Base-by-base conservation (phyloP, 495 filamentous ascomycete genomes). In the Aspergillus ellipticus region DNA sequence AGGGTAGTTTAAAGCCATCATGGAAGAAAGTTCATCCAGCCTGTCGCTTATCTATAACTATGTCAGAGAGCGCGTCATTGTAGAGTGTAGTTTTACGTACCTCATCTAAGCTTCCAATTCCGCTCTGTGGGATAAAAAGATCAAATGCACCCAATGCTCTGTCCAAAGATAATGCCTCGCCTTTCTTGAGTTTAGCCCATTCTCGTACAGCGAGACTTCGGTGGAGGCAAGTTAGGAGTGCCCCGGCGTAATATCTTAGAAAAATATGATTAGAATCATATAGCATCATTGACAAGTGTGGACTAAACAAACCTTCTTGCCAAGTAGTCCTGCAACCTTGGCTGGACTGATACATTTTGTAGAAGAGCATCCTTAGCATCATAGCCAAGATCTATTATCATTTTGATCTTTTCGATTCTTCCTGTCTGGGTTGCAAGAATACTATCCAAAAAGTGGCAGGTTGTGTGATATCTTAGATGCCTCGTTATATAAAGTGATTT, bases 281-380 rank as follows among this genome's bases (percentile, higher is more conserved):
- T 15, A 33, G 28, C 15, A 42, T 31, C 17, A 53, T 50, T 45
- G 17, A 9, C 35, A 24, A 42, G 9, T 37, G 53, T 29, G 52
- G 66, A 48, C 57, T 50, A 69, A 31, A 58, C 67, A 35, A 49
- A 96, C 85, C 89, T 87, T 74, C 91, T 80, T 15, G 94, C 90
- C 59, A 98, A 71, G 49, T 86, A 79, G 75, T 98, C 92, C 19
- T 88, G 83, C 11, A 67, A 74, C 15, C 81, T 75, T n/a, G 85
- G 78, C 28, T 77, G 74, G 29, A 79, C 73, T 9, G 73, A 70
- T 47, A 79, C 80, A 61, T 96, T 83, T 54, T 79, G 76, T 41
- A 93, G 59, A 35, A 98, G 77, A 20, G 82, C 85, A 66, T 96
- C 94, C 66, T 96, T 96, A 19, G 84, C 89, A 79, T 97, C 91